Base-by-base conservation (phyloP, 441 rosid species). In the Brassica hybrid region DNA sequence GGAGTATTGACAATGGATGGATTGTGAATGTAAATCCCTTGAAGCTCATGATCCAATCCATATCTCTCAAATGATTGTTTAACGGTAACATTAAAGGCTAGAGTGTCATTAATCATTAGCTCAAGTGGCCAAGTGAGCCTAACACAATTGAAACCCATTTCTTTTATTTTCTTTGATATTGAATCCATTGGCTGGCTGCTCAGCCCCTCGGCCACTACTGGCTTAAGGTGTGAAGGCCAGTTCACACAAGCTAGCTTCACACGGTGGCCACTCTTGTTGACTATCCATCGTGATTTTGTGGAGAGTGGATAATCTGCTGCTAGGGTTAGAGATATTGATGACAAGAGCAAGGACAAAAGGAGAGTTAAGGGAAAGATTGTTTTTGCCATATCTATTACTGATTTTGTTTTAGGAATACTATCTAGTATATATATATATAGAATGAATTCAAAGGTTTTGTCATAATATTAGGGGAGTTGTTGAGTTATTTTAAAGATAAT, bases 61-160 rank as follows among this genome's bases (percentile, higher is more conserved):
- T 89, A 85, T 32, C 76, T 77, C 69, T 79, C 87, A 77, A 94
- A 87, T 1, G 96, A 90, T 57, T 86, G 89, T 21, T 86, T 77
- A 0, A 88, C 93, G 12, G 94, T 90, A 61, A 84, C 79, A 72
- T 67, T 72, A 11, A 83, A 85, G 25, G 87, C 88, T 41, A 86
- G 41, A 2, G 97, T 80, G 73, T 86, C 87, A 76, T 92, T 83
- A 45, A 90, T 90, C 82, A 83, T 87, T 67, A 94, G 69, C 58
- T 68, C 88, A 16, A 88, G 86, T 11, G 98, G 97, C 98, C 97
- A 94, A 27, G 96, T 94, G 65, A 92, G 75, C 75, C 98, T 80
- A 7, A 92, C 97, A 16, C 98, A 94, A 63, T 92, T 94, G 79
- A 94, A 94, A 5, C 97, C 94, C 88, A 83, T 76, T 7, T 84